Evolutionary conservation across 2,329 filamentous ascomycete species (phyloP).

Genomic region (Alternaria viburni): DNA sequence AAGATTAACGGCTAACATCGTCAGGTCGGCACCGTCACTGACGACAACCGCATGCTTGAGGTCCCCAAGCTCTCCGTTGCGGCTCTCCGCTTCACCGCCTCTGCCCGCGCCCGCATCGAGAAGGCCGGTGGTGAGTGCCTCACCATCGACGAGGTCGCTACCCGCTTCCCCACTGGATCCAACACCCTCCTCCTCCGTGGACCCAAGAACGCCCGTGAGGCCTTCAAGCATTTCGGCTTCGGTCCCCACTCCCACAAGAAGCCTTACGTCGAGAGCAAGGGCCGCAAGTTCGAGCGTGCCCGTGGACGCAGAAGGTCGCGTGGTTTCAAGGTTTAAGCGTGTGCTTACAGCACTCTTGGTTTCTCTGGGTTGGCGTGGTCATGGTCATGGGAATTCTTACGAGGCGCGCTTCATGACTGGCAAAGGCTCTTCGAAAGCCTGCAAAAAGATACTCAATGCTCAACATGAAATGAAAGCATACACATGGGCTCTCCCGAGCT

Average conservation of each 20-base stretch:
- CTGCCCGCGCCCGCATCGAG: slow-evolving; percentile 89
- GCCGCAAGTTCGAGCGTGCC: slow-evolving; percentile 98
- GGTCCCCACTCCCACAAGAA: slow-evolving; percentile 99
- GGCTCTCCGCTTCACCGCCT: slow-evolving; percentile 94
- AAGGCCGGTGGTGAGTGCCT: slow-evolving; percentile 94
- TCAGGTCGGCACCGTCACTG: slow-evolving; percentile 84
- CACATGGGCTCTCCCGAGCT: slow-evolving; percentile 41
- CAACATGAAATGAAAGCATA: slow-evolving; percentile 43
- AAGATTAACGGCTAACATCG: slow-evolving; percentile 18
- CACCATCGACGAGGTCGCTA: slow-evolving; percentile 96
- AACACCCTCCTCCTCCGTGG: slow-evolving; percentile 98
- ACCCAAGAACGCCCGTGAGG: slow-evolving; percentile 97
- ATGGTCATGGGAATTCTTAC: slow-evolving; percentile 44
- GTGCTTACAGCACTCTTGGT: slow-evolving; percentile 36
- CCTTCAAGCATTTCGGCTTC: slow-evolving; percentile 98
- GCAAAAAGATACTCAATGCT: slow-evolving; percentile 49
- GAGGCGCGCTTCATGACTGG: slow-evolving; percentile 48
- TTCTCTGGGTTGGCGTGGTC: slow-evolving; percentile 49
- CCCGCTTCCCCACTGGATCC: slow-evolving; percentile 91
- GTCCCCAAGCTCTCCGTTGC: slow-evolving; percentile 93
- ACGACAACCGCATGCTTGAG: slow-evolving; percentile 85
- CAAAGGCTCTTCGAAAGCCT: slow-evolving; percentile 39
- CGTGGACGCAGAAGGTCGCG: slow-evolving; percentile 98
- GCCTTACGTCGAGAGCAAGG: slow-evolving; percentile 97
- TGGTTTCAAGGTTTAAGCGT: slow-evolving; percentile 98